These are phyloP conservation scores for Pistacia integerrima DNA, from an alignment of 345 rosid genomes.

Conservation along the genomic window DNA sequence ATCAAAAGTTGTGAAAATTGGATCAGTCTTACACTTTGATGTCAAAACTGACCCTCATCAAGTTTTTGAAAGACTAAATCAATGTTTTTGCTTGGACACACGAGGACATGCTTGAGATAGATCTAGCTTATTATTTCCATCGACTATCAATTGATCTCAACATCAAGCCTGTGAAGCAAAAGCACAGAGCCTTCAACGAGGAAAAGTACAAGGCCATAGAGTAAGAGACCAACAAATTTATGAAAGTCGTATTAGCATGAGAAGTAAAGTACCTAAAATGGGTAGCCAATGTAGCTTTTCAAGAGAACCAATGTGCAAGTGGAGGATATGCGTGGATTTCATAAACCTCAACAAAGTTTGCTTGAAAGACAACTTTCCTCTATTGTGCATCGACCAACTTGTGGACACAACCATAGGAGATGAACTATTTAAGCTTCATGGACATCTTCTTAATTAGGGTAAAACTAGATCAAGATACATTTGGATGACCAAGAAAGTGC, in stretches of 20 bases:
- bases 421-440: background rate
- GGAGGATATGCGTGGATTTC: background rate
- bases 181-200: background rate
- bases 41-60: too few relatives aligned
- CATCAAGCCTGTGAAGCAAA: background rate
- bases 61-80: too few relatives aligned
- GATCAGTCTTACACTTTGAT: too few relatives aligned
- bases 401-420: background rate
- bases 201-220: background rate
- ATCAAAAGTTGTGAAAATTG: too few relatives aligned
- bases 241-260: background rate
- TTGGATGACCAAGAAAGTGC: too few relatives aligned
- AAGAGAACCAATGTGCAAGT: background rate
- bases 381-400: background rate
- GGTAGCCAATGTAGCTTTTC: background rate
- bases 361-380: background rate
- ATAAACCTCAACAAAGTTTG: background rate
- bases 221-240: background rate
- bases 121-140: background rate
- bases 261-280: background rate
- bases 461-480: too few relatives aligned
- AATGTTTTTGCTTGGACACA: background rate
- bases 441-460: background rate
- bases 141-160: background rate
- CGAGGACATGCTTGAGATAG: background rate